Evolutionary conservation across 148 eudicot genomes (phyloP), one percentile per base, ranked within the genome.

Genomic region (Selenicereus undatus): DNA sequence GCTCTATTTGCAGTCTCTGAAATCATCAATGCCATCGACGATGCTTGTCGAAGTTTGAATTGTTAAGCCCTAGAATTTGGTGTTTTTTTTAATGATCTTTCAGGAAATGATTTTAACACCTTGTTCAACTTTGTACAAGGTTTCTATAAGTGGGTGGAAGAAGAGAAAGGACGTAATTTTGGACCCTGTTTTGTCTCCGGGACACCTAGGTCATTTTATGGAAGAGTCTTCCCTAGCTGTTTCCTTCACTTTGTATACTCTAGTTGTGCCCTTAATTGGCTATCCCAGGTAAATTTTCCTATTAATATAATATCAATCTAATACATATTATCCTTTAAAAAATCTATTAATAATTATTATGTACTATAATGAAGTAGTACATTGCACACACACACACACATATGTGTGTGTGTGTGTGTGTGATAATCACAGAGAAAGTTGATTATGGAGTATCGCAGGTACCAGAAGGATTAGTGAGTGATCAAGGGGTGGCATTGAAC

Each of bases 191-290:
- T 84, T 71, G 85, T 91, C 20, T 65, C 82, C 1, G 95, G 90
- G 13, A 86, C 82, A 24, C 95, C 95, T 0, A 92, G 90, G 27
- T 88, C 98, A 1, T 94, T 94, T 74, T 90, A 92, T 68, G 85
- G 81, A 16, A 86, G 94, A 74, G 89, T 94, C 20, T 92, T 92
- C 45, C 87, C 90, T 3, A 77, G 82, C 6, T 65, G 86, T 0
- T 84, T 79, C 68, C 86, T 92, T 24, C 96, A 94, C 76, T 90
- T 94, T 80, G 90, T 91, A 26, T 88, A 92, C 82, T 92, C 98
- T 14, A 86, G 92, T 14, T 87, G 89, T 71, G 89, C 94, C 77
- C 87, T 94, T 77, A 84, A 83, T 76, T 94, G 93, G 93, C 94
- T 94, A 27, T 94, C 98, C 71, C 86, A 85, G 89, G 97, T 86